phyloP scores from a whole-genome alignment of 2,329 filamentous ascomycete species.

The Arthrocladium fulminans region DNA sequence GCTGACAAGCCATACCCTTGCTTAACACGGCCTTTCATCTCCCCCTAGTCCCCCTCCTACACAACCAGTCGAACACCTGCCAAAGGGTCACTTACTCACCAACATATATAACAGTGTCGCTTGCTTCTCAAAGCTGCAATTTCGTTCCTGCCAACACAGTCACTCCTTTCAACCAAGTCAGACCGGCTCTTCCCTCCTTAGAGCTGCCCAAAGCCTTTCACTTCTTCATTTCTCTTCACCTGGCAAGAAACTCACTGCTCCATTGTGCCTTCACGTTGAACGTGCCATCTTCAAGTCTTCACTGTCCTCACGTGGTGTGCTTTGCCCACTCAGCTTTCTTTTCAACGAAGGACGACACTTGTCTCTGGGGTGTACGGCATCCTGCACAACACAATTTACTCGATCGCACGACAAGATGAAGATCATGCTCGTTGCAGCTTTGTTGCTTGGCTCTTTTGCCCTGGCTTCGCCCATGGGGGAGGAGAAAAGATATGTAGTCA shows the following conservation, averaged over 20 bases:
- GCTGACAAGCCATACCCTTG: background rate
- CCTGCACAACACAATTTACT: background rate
- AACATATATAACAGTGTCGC: background rate
- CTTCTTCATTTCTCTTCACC: background rate
- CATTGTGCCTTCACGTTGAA: background rate
- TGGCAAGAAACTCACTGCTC: background rate
- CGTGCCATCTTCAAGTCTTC: background rate
- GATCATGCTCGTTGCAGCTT: background rate
- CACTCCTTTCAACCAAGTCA: slow-evolving; percentile 2
- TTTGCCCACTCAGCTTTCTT: background rate
- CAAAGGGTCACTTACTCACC: background rate
- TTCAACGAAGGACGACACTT: background rate
- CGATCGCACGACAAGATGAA: slow-evolving; percentile 3
- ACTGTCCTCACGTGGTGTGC: background rate
- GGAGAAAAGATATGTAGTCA: slow-evolving; percentile 1
- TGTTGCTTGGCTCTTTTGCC: background rate
- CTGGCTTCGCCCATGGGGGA: background rate
- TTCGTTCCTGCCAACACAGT: background rate
- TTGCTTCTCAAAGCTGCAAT: background rate
- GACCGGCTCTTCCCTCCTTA: slow-evolving; percentile 4
- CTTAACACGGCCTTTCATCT: background rate
- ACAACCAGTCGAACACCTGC: background rate
- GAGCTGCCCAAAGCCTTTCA: background rate
- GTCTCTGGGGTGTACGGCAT: no score
- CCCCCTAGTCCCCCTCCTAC: background rate